phyloP scores from a whole-genome alignment of 2,329 filamentous ascomycete genomes.

The Claviceps sp. region DNA sequence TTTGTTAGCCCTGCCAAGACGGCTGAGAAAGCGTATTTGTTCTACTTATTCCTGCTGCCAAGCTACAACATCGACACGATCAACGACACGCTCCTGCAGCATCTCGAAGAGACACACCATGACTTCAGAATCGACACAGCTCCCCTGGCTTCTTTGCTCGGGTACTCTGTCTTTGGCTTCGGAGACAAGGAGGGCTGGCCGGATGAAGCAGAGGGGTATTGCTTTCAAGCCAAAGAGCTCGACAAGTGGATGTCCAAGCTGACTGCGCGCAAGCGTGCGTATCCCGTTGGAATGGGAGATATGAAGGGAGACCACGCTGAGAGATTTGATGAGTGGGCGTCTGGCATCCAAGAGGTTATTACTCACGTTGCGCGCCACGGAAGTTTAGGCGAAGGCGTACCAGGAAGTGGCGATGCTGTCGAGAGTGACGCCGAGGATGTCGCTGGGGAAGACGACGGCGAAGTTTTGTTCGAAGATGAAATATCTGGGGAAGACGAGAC shows the following conservation, averaged over 20 bases:
- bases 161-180: slow-evolving; percentile 89
- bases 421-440: slow-evolving; percentile 72
- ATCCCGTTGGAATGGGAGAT: slow-evolving; percentile 79
- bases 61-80: slow-evolving; percentile 94
- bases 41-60: slow-evolving; percentile 77
- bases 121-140: slow-evolving; percentile 93
- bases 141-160: slow-evolving; percentile 60
- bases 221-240: slow-evolving; percentile 78
- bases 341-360: slow-evolving; percentile 61
- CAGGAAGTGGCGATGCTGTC: slow-evolving; percentile 67
- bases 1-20: slow-evolving; percentile 65
- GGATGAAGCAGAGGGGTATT: slow-evolving; percentile 80
- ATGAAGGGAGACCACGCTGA: slow-evolving; percentile 58
- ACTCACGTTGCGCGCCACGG: slow-evolving; percentile 47
- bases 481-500: slow-evolving; percentile 22
- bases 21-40: slow-evolving; percentile 42
- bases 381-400: slow-evolving; percentile 49
- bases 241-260: slow-evolving; percentile 98
- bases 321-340: slow-evolving; percentile 63
- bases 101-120: slow-evolving; percentile 84
- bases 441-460: slow-evolving; percentile 45
- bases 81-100: slow-evolving; percentile 73
- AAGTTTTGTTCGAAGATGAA: slow-evolving; percentile 31
- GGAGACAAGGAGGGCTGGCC: slow-evolving; percentile 89
- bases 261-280: slow-evolving; percentile 74